Conservation (phyloP, 805 yeast genomes). For the Candida morakotiae region DNA sequence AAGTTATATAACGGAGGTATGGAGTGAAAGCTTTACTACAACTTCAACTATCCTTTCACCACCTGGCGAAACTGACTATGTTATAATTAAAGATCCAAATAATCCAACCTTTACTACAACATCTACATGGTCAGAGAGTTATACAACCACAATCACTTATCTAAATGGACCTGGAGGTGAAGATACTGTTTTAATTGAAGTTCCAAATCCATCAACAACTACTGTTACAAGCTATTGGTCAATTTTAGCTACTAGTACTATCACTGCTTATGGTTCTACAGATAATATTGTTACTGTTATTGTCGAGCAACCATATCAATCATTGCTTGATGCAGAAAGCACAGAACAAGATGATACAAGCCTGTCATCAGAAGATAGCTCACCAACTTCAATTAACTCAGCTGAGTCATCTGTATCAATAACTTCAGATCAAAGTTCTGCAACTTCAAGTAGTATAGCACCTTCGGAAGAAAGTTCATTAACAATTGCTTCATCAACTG, state of each 20-base stretch:
- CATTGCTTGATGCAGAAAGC: background rate
- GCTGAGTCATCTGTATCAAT: background rate
- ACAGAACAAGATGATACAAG: background rate
- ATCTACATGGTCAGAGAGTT: constrained; percentile 7
- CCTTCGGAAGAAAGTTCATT: background rate
- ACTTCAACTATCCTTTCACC: constrained; percentile 9
- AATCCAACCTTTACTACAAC: constrained; percentile 10
- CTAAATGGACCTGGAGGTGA: background rate
- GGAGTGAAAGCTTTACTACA: constrained; percentile 8
- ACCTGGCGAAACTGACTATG: constrained; percentile 7
- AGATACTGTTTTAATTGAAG: background rate
- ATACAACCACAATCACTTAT: constrained; percentile 10
- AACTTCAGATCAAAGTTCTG: background rate
- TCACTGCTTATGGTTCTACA: background rate
- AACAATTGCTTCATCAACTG: background rate
- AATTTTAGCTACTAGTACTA: background rate
- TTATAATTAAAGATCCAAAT: constrained; percentile 7
- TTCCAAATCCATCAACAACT: background rate
- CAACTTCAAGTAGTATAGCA: background rate
- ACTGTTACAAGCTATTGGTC: background rate
- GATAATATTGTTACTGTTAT: background rate
- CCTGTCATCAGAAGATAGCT: background rate
- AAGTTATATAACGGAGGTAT: constrained; percentile 8
- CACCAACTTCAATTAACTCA: background rate
- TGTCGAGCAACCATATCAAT: background rate